Evolutionary conservation across 2,329 filamentous ascomycete genomes (phyloP).

Genomic region (Aspergillus sergii): DNA sequence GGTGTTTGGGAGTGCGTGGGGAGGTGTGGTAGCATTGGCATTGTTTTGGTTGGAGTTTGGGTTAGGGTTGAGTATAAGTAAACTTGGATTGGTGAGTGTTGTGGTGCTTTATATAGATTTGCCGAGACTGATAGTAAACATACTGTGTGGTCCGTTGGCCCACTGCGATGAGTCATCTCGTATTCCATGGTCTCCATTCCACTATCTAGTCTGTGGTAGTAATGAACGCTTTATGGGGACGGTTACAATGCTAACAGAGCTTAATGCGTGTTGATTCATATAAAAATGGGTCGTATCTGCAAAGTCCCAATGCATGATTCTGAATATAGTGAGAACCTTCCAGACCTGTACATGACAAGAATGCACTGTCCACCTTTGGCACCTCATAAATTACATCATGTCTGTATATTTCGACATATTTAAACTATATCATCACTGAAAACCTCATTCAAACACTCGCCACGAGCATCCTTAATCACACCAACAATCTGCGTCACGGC

Average conservation of each 20-base stretch:
- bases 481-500: neutral
- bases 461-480: neutral
- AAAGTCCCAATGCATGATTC: neutral
- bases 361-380: neutral
- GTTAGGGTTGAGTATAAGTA: too few relatives aligned
- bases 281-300: too few relatives aligned
- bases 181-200: neutral
- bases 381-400: neutral
- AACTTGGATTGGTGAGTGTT: too few relatives aligned
- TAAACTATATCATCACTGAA: neutral
- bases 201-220: too few relatives aligned
- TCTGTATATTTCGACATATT: rapidly evolving
- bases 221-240: too few relatives aligned
- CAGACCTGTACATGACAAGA: neutral
- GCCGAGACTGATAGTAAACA: neutral
- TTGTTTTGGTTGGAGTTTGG: neutral
- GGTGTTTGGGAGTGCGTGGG: neutral
- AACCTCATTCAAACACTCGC: too few relatives aligned
- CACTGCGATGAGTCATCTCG: neutral
- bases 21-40: neutral
- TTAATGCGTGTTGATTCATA: neutral
- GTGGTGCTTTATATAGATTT: neutral
- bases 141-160: neutral
- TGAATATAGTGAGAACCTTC: rapidly evolving
- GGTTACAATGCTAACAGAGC: rapidly evolving